Evolutionary conservation across 768 basidiomycete species (phyloP), one percentile per base, ranked within the genome.

Genomic region (Mycena polygramma): DNA sequence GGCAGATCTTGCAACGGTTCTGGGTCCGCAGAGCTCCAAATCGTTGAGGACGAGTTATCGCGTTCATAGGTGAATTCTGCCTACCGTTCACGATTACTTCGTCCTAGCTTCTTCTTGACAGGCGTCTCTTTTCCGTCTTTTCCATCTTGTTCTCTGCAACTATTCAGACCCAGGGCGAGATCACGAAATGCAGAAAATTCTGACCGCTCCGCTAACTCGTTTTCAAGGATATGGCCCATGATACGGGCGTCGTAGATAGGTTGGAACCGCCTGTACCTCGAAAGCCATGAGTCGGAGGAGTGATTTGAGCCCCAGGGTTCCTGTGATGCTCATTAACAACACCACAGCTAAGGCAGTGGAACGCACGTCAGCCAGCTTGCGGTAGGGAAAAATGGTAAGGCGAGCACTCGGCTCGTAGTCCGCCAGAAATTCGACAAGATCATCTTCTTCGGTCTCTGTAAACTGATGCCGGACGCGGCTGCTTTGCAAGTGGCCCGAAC

Each of bases 281-380:
- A n/a, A 8, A 45, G 48, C 66, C 66, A 67, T 2, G 66, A 67
- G 8, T 53, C 24, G 14, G 37, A 49, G n/a, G 58, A 53, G 52
- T 67, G 66, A 3, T 60, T 67, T n/a, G 66, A 36, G n/a, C 58
- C 66, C 58, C 58, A 54, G 7, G 58, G 15, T 9, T 60, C 13
- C 66, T 67, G 14, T 17, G 36, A 58, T 43, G 39, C 19, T 15
- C 24, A 48, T 26, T 15, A 2, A 41, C 30, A 39, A 2, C 6
- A 30, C 30, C 30, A 22, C 30, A 2, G 8, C 54, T 13, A 7
- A 26, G 2, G 24, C 6, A 24, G 35, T 26, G 19, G 41, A 53
- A 61, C 58, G 30, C 59, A 67, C 66, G 2, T n/a, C 41, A 1
- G 30, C n/a, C 43, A 67, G 7, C 10, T 35, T 20, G 2, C 59